phyloP scores from a whole-genome alignment of 345 rosid genomes.

The Acer yangbiense region DNA sequence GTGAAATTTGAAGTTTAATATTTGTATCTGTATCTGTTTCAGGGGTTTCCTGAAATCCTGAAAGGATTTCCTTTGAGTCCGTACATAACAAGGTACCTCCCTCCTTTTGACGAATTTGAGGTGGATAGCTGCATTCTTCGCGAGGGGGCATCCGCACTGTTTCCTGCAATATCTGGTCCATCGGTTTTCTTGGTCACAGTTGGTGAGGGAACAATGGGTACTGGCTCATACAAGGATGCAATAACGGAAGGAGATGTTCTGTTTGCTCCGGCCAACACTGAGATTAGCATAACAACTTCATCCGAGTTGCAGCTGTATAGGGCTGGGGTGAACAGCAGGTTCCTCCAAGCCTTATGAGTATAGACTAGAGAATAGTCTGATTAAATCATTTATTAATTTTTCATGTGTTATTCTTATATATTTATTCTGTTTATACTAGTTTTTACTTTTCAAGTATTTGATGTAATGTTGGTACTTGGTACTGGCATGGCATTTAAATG shows the following conservation, averaged over 20 bases:
- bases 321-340: constrained; percentile 79
- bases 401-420: neutral
- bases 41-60: constrained; percentile 91
- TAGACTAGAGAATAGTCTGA: neutral
- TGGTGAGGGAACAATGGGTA: constrained; percentile 64
- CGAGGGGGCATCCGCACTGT: constrained; percentile 55
- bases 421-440: neutral
- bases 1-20: neutral
- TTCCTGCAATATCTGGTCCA: constrained; percentile 78
- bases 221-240: constrained; percentile 38
- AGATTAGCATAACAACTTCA: constrained; percentile 49
- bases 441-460: neutral
- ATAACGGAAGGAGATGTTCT: constrained; percentile 73
- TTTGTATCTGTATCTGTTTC: constrained; percentile 27
- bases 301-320: constrained; percentile 74
- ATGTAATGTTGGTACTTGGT: neutral
- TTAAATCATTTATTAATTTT: constrained; percentile 9
- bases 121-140: constrained; percentile 80
- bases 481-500: constrained; percentile 14
- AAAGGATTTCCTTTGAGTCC: constrained; percentile 67
- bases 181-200: constrained; percentile 63
- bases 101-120: constrained; percentile 94
- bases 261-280: constrained; percentile 71
- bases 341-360: constrained; percentile 39
- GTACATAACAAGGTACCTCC: constrained; percentile 77